phyloP scores from a whole-genome alignment of 768 basidiomycete species.

The Trametes elegans region DNA sequence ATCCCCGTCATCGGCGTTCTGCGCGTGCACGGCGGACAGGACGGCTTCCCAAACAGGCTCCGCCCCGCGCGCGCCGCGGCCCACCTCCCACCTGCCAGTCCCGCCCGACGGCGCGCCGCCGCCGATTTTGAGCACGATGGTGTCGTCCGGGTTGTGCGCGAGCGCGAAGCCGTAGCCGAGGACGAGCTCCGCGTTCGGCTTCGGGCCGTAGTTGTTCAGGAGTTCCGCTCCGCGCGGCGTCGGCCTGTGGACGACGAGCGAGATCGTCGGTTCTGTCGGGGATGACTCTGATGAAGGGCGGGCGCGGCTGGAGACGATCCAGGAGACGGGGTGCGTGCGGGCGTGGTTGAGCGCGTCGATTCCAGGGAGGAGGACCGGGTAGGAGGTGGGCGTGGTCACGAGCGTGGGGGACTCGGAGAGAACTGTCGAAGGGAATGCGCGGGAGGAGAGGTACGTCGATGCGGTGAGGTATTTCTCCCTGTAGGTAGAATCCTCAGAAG shows the following conservation, averaged over 20 bases:
- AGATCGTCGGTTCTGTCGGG: slow-evolving; percentile 41
- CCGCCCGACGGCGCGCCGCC: slow-evolving; percentile 34
- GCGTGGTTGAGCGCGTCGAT: slow-evolving; percentile 86
- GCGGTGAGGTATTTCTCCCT: slow-evolving; percentile 76
- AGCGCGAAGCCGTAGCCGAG: slow-evolving; percentile 91
- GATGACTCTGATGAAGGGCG: neutral
- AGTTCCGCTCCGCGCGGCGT: slow-evolving; percentile 52
- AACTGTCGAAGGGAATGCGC: slow-evolving; percentile 87
- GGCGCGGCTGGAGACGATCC: slow-evolving; percentile 50
- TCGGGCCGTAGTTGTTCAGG: slow-evolving; percentile 91
- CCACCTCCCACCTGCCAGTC: slow-evolving; percentile 67
- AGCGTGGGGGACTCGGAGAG: slow-evolving; percentile 58
- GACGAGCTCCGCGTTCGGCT: slow-evolving; percentile 87
- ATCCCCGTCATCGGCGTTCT: slow-evolving; percentile 22
- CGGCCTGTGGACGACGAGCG: slow-evolving; percentile 55
- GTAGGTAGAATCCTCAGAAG: too few relatives aligned
- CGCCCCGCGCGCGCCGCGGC: slow-evolving; percentile 51
- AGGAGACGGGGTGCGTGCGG: slow-evolving; percentile 77
- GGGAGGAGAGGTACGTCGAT: slow-evolving; percentile 78
- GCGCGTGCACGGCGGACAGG: slow-evolving; percentile 29
- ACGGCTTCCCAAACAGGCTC: slow-evolving; percentile 64
- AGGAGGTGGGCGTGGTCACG: slow-evolving; percentile 46
- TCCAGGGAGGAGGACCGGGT: slow-evolving; percentile 84
- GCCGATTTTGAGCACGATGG: slow-evolving; percentile 75
- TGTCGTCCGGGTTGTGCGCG: slow-evolving; percentile 79